A percentile compares a stretch with the other conserved stretches of the same genome.
phyloP scores from a whole-genome alignment of 2,329 filamentous ascomycete genomes.

The Fusarium haematococcum region DNA sequence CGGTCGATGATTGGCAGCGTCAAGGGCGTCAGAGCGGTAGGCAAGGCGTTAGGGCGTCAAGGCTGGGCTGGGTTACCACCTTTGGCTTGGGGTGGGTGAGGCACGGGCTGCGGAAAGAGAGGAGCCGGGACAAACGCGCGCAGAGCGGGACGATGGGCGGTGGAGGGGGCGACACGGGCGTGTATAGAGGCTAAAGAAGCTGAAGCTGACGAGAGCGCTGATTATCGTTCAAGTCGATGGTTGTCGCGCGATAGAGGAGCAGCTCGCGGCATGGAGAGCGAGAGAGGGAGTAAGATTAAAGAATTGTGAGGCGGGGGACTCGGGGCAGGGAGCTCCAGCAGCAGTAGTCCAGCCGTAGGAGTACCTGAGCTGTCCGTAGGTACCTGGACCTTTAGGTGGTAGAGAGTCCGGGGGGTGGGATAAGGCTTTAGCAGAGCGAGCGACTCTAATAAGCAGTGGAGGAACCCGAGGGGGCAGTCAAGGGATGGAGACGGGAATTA shows the following conservation, averaged over 20 bases:
- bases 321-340: slow-evolving; percentile 25
- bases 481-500: neutral
- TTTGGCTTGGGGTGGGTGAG: slow-evolving; percentile 26
- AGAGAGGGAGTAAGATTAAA: slow-evolving; percentile 38
- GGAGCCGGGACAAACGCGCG: slow-evolving; percentile 12
- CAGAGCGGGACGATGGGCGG: neutral
- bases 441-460: slow-evolving; percentile 3
- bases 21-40: slow-evolving; percentile 38
- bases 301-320: slow-evolving; percentile 34
- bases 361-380: neutral
- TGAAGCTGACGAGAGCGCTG: slow-evolving; percentile 15
- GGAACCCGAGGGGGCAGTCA: neutral
- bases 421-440: slow-evolving; percentile 4
- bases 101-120: slow-evolving; percentile 30
- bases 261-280: slow-evolving; percentile 32
- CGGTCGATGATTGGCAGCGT: slow-evolving; percentile 47
- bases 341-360: slow-evolving; percentile 21
- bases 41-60: slow-evolving; percentile 41
- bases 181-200: neutral
- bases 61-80: slow-evolving; percentile 9
- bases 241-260: slow-evolving; percentile 28
- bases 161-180: neutral
- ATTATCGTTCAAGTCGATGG: slow-evolving; percentile 30
- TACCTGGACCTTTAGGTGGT: neutral
- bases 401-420: slow-evolving; percentile 8